Evolutionary conservation across 1,139 yeast genomes (phyloP).

Genomic region (Geotrichum carabidarum): DNA sequence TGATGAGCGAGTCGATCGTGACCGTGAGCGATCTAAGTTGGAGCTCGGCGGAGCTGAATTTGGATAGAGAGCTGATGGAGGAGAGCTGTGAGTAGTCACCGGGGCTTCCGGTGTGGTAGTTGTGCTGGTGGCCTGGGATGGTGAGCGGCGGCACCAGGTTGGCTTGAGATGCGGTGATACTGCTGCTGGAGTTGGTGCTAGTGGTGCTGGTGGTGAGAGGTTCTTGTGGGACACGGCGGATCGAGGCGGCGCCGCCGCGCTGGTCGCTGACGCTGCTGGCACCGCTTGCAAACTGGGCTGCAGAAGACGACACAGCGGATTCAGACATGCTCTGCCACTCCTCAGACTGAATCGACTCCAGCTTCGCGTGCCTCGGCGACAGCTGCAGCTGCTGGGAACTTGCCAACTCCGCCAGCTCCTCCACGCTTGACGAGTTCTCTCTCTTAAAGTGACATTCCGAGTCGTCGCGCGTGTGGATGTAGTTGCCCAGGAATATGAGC

Average conservation of each 20-base stretch:
- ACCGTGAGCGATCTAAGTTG: slow-evolving; percentile 14
- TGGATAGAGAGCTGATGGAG: neutral
- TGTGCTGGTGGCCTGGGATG: neutral
- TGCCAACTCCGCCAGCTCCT: neutral
- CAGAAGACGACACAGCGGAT: neutral
- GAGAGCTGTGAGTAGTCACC: neutral
- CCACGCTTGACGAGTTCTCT: neutral
- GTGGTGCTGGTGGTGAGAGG: neutral
- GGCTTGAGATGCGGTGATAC: neutral
- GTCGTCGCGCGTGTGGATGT: slow-evolving; percentile 3
- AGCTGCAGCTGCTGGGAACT: neutral
- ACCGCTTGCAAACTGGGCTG: neutral
- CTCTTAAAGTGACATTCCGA: neutral
- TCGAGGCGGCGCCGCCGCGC: neutral
- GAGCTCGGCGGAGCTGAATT: slow-evolving; percentile 11
- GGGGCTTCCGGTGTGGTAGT: neutral
- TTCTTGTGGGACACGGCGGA: neutral
- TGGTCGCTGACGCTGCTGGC: neutral
- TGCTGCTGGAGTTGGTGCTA: neutral
- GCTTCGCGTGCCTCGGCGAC: neutral
- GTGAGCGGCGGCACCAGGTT: neutral
- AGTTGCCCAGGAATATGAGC: slow-evolving; percentile 8
- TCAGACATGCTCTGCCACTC: slow-evolving; percentile 9
- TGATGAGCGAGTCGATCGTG: slow-evolving; percentile 15
- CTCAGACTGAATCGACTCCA: neutral